A percentile compares a stretch with the other conserved stretches of the same genome.
phyloP scores from a whole-genome alignment of 768 basidiomycete genomes.

The Artomyces pyxidatus region DNA sequence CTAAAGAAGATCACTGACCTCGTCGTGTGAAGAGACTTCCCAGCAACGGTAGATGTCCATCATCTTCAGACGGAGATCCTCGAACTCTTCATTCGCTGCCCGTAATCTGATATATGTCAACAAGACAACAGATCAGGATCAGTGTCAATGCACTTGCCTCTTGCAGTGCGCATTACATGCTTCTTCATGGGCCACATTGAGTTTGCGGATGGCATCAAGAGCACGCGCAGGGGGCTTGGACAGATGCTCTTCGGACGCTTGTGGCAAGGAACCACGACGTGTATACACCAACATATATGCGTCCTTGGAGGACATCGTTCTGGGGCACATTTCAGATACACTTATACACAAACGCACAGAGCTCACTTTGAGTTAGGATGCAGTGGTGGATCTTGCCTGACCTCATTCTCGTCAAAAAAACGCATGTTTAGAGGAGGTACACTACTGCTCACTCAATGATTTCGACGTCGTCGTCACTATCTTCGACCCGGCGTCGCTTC shows the following conservation, averaged over 20 bases:
- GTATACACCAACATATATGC: constrained; percentile 95
- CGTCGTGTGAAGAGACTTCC: constrained; percentile 38
- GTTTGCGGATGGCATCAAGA: constrained; percentile 38
- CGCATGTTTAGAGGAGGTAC: no score
- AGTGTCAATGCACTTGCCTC: constrained; percentile 37
- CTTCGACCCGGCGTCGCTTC: constrained; percentile 48
- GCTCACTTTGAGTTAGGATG: no score
- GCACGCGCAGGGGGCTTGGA: constrained; percentile 50
- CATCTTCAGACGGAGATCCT: constrained; percentile 43
- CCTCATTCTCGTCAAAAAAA: no score
- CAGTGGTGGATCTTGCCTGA: no score
- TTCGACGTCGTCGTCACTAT: constrained; percentile 52
- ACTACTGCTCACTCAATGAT: constrained; percentile 12
- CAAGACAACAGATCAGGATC: no score
- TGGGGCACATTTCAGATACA: not conserved
- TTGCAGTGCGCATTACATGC: constrained; percentile 40
- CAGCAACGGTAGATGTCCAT: constrained; percentile 56
- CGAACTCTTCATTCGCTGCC: constrained; percentile 38
- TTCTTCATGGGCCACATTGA: constrained; percentile 49
- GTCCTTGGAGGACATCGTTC: constrained; percentile 64
- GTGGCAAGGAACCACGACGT: constrained; percentile 20
- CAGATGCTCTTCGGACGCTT: constrained; percentile 3
- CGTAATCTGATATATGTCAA: no score
- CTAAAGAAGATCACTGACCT: no score
- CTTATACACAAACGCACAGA: not conserved